These are phyloP conservation scores for Alternaria atra DNA, from an alignment of 2,329 filamentous ascomycete genomes.

Conservation along the genomic window DNA sequence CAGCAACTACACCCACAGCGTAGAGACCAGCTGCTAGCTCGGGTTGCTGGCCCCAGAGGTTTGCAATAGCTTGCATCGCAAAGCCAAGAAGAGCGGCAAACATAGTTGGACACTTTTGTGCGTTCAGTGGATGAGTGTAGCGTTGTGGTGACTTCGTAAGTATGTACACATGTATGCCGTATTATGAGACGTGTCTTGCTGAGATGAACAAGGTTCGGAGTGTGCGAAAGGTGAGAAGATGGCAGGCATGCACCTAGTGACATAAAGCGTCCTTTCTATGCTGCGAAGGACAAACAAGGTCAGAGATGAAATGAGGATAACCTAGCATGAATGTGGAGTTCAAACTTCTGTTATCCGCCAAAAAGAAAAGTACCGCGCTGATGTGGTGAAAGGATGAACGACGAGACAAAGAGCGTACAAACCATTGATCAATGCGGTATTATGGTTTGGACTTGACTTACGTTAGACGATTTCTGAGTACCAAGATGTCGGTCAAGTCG, in stretches of 20 bases:
- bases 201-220: background rate
- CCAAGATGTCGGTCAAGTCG: background rate
- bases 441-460: background rate
- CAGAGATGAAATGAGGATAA: background rate
- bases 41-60: background rate
- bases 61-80: background rate
- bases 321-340: background rate
- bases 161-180: background rate
- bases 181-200: background rate
- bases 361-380: background rate
- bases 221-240: background rate
- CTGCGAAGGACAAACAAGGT: background rate
- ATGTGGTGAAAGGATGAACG: background rate
- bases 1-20: conserved; percentile 1
- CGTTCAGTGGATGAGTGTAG: background rate
- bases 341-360: background rate
- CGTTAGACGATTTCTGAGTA: background rate
- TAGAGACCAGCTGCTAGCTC: conserved; percentile 3
- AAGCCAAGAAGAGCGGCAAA: background rate
- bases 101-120: background rate
- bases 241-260: background rate
- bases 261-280: background rate
- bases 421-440: background rate
- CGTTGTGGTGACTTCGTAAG: background rate
- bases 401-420: background rate